Percentiles rank a stretch among this genome's conserved stretches.
Conservation (phyloP, 148 eudicot genomes). For the Mesembryanthemum crystallinum region DNA sequence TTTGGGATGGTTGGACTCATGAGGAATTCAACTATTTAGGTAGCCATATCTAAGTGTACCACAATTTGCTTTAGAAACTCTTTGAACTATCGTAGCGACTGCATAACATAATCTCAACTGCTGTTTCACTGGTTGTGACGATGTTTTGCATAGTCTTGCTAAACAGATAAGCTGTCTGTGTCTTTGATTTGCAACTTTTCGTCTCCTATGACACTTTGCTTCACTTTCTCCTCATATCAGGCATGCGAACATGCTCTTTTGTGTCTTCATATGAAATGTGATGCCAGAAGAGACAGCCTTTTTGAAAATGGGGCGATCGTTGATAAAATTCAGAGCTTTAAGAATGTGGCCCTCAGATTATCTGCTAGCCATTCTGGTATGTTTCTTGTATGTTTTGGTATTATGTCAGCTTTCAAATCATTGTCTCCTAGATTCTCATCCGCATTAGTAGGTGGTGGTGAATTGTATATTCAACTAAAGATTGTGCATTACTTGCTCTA, state of each 20-base stretch:
- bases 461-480: neutral
- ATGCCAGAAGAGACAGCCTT: slow-evolving; percentile 12
- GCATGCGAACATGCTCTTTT: slow-evolving; percentile 66
- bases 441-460: neutral
- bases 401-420: neutral
- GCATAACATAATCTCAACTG: neutral
- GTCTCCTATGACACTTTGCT: neutral
- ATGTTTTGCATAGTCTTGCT: neutral
- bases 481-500: neutral
- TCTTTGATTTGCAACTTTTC: neutral
- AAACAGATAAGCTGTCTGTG: neutral
- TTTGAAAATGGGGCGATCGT: slow-evolving; percentile 22
- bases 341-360: slow-evolving; percentile 44
- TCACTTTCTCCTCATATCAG: slow-evolving; percentile 20
- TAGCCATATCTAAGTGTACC: neutral
- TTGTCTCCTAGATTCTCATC: neutral
- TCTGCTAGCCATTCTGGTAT: slow-evolving; percentile 54
- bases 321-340: slow-evolving; percentile 45
- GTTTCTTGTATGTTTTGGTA: neutral
- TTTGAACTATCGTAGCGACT: neutral
- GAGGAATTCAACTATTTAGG: neutral
- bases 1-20: neutral
- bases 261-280: slow-evolving; percentile 27
- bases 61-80: neutral
- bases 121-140: slow-evolving; percentile 1